Evolutionary conservation across 2,329 filamentous ascomycete genomes (phyloP).

Genomic region (Fusarium sp.): DNA sequence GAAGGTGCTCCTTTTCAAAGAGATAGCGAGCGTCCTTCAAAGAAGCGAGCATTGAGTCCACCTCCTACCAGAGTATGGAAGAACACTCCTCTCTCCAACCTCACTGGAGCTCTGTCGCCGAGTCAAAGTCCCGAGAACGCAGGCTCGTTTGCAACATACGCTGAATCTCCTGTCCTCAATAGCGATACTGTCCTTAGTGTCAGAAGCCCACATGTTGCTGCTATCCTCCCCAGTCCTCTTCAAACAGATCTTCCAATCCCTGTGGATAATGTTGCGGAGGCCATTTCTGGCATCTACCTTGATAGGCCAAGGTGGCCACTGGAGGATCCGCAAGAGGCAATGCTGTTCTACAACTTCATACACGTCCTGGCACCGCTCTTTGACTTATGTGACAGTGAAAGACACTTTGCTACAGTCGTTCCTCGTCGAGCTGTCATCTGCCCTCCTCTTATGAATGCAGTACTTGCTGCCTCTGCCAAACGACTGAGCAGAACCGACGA

Average conservation of each 20-base stretch:
- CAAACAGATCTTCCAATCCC: slow-evolving; percentile 12
- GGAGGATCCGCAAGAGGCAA: slow-evolving; percentile 42
- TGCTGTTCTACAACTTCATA: slow-evolving; percentile 45
- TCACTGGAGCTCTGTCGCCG: slow-evolving; percentile 21
- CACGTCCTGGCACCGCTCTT: slow-evolving; percentile 43
- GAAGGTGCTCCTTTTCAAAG: not conserved
- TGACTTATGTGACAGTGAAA: slow-evolving; percentile 44
- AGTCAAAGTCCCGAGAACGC: slow-evolving; percentile 23
- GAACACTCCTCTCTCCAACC: slow-evolving; percentile 20
- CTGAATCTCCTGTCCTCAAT: slow-evolving; percentile 12
- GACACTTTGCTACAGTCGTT: slow-evolving; percentile 46
- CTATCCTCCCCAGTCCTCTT: slow-evolving; percentile 19
- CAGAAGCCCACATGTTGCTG: slow-evolving; percentile 4
- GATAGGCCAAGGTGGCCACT: slow-evolving; percentile 38
- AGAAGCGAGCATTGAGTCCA: slow-evolving; percentile 39
- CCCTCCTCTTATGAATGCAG: slow-evolving; percentile 45
- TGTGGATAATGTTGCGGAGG: slow-evolving; percentile 26
- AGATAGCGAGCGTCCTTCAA: slow-evolving; percentile 25
- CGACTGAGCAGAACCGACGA: slow-evolving; percentile 35
- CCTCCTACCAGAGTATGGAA: slow-evolving; percentile 29
- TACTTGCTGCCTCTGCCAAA: slow-evolving; percentile 45
- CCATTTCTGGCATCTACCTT: slow-evolving; percentile 40
- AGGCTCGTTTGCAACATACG: slow-evolving; percentile 11
- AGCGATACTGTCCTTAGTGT: slow-evolving; percentile 11
- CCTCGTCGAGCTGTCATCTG: slow-evolving; percentile 43